Evolutionary conservation across 140 eudicot species (phyloP).

Genomic region (Artemisia princeps): DNA sequence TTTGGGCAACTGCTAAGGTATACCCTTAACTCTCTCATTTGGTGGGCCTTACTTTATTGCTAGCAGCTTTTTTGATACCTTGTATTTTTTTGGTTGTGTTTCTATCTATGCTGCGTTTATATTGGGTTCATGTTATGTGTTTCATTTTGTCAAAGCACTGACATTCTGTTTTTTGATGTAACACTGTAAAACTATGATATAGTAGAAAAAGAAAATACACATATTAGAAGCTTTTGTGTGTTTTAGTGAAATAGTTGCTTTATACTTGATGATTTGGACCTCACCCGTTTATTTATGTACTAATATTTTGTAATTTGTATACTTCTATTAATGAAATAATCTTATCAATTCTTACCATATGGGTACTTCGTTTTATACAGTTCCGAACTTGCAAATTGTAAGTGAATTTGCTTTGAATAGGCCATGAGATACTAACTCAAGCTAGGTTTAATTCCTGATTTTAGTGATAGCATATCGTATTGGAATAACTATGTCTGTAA

Average conservation of each 20-base stretch:
- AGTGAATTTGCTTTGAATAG: too few relatives aligned
- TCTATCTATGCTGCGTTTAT: too few relatives aligned
- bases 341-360: not conserved
- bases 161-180: too few relatives aligned
- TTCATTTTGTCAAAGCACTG: too few relatives aligned
- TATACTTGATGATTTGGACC: not conserved
- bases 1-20: constrained; percentile 99
- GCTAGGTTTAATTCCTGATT: not conserved
- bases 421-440: not conserved
- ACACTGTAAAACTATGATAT: too few relatives aligned
- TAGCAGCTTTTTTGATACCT: not conserved
- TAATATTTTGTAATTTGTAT: too few relatives aligned
- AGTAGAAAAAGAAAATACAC: too few relatives aligned
- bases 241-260: not conserved
- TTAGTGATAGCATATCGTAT: constrained; percentile 6
- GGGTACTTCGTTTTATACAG: not conserved
- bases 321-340: not conserved
- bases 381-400: not conserved
- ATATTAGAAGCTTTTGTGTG: too few relatives aligned
- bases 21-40: constrained; percentile 60
- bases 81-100: too few relatives aligned
- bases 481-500: not conserved
- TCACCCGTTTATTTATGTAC: not conserved
- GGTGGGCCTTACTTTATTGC: constrained; percentile 17
- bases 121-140: too few relatives aligned